Conservation (phyloP, 495 filamentous ascomycete genomes). For the Durotheca rogersii region DNA sequence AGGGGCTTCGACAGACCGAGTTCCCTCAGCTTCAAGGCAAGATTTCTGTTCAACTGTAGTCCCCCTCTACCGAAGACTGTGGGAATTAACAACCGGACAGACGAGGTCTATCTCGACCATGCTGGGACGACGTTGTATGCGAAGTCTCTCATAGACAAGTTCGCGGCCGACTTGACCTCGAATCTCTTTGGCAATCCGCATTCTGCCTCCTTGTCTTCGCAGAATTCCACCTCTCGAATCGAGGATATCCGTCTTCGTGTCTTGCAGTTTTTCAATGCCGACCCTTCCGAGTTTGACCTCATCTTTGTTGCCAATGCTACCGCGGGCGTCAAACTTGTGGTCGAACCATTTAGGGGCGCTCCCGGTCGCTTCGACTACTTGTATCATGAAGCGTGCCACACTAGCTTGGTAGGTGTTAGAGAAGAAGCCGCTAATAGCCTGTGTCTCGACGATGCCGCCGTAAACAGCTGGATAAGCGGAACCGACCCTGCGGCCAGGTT, state of each 20-base stretch:
- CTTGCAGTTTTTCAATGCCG: constrained; percentile 79
- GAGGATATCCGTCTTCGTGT: constrained; percentile 73
- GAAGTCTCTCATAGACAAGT: constrained; percentile 77
- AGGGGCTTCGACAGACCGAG: constrained; percentile 66
- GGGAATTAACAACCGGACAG: constrained; percentile 45
- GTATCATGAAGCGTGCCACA: constrained; percentile 85
- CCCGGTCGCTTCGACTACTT: constrained; percentile 73
- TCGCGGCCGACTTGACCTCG: constrained; percentile 70
- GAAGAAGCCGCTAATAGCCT: constrained; percentile 63
- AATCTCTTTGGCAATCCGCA: constrained; percentile 91
- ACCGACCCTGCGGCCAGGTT: constrained; percentile 18
- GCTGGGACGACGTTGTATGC: constrained; percentile 82
- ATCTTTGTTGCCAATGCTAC: constrained; percentile 93
- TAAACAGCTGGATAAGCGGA: constrained; percentile 64
- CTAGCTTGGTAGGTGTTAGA: constrained; percentile 80
- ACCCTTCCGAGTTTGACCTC: constrained; percentile 80
- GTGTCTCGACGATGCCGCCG: constrained; percentile 70
- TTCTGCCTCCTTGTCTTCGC: constrained; percentile 79
- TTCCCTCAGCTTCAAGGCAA: constrained; percentile 85
- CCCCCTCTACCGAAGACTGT: neutral
- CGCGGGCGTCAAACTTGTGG: constrained; percentile 83
- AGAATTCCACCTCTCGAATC: constrained; percentile 68
- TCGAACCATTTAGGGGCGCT: constrained; percentile 67
- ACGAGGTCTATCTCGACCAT: constrained; percentile 85
- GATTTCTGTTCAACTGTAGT: constrained; percentile 7